Evolutionary conservation across 2,329 filamentous ascomycete genomes (phyloP).

Genomic region (Nothophaeocryptopus gaeumannii): DNA sequence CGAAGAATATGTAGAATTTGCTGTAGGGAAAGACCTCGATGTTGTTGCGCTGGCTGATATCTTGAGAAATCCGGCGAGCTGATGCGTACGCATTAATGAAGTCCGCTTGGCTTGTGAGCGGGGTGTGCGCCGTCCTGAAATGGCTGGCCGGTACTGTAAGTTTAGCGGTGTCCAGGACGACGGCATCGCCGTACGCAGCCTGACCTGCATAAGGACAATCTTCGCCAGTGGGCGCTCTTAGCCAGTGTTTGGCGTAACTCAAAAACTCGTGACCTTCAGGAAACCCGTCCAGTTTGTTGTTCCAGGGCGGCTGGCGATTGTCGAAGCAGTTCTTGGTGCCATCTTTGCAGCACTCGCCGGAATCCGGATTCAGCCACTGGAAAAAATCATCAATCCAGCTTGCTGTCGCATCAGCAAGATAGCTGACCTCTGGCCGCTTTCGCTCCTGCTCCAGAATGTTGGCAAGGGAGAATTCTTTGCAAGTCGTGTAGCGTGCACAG

Average conservation of each 20-base stretch:
- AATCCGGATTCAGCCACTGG: constrained; percentile 87
- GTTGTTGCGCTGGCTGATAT: constrained; percentile 70
- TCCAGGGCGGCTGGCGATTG: constrained; percentile 76
- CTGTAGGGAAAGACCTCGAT: constrained; percentile 93
- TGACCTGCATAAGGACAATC: constrained; percentile 85
- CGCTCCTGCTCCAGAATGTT: constrained; percentile 93
- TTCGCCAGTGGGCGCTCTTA: constrained; percentile 73
- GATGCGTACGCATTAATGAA: constrained; percentile 90
- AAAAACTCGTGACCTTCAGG: constrained; percentile 90
- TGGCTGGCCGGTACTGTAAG: constrained; percentile 75
- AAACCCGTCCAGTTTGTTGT: constrained; percentile 85
- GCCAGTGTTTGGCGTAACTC: constrained; percentile 78
- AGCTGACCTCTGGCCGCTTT: constrained; percentile 82
- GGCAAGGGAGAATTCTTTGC: constrained; percentile 75
- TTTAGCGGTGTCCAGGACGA: constrained; percentile 69
- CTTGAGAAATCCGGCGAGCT: constrained; percentile 79
- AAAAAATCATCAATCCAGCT: constrained; percentile 98
- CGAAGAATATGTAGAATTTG: constrained; percentile 98
- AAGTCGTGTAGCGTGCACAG: constrained; percentile 88
- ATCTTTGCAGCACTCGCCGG: constrained; percentile 70
- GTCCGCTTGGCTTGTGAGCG: constrained; percentile 81
- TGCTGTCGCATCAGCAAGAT: constrained; percentile 81
- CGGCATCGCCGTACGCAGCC: constrained; percentile 79
- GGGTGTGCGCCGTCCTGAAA: constrained; percentile 87
- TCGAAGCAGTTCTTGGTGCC: constrained; percentile 68